These are phyloP conservation scores for Dryas integrifolia DNA, from an alignment of 331 rosid species.

Conservation along the genomic window DNA sequence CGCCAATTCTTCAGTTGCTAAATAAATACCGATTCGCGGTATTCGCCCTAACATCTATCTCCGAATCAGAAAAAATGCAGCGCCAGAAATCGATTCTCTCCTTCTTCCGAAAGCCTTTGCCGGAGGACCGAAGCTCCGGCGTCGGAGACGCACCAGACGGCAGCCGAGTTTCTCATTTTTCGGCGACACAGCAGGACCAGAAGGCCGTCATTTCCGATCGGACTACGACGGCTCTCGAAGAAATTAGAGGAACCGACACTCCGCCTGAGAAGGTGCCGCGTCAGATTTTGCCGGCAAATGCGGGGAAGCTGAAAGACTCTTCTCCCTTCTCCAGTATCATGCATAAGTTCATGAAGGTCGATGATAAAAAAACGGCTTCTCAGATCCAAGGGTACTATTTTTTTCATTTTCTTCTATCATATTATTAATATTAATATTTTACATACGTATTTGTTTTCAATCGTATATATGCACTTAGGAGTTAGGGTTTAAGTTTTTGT, in stretches of 20 bases:
- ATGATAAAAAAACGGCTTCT: constrained; percentile 35
- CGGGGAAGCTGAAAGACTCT: constrained; percentile 34
- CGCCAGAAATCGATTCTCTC: constrained; percentile 83
- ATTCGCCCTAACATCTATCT: neutral
- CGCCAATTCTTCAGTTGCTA: constrained; percentile 35
- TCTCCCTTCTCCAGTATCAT: constrained; percentile 67
- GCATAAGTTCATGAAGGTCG: constrained; percentile 72
- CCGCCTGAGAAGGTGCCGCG: constrained; percentile 96
- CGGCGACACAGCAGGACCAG: constrained; percentile 22
- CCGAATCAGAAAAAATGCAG: constrained; percentile 44
- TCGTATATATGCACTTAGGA: neutral
- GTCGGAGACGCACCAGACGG: neutral
- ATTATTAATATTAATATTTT: neutral
- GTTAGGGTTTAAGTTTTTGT: neutral
- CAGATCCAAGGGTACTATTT: constrained; percentile 49
- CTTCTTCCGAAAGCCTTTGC: constrained; percentile 58
- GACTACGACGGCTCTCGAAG: constrained; percentile 31
- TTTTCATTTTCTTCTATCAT: neutral
- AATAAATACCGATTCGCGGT: neutral
- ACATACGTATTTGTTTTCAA: neutral
- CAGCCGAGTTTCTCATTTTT: constrained; percentile 25
- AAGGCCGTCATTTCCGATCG: constrained; percentile 18
- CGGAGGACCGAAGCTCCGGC: constrained; percentile 38
- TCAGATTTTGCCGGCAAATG: constrained; percentile 47
- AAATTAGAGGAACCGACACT: constrained; percentile 76